phyloP scores from a whole-genome alignment of 2,329 filamentous ascomycete species.

The Coleophoma eucalyptorum region DNA sequence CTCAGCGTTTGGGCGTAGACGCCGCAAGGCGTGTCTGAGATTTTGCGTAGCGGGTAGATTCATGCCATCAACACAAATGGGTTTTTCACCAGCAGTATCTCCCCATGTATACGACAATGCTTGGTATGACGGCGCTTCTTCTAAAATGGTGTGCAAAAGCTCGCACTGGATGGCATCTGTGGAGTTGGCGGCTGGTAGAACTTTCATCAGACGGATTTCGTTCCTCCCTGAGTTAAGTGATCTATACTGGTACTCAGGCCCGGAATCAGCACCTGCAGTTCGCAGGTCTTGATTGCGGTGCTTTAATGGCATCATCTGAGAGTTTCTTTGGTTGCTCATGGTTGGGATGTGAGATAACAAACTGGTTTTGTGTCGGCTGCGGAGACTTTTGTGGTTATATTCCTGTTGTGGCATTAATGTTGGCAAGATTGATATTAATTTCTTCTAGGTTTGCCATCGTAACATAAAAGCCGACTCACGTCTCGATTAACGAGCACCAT shows the following conservation, averaged over 20 bases:
- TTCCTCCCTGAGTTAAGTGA: constrained; percentile 5
- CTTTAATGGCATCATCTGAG: too few relatives aligned
- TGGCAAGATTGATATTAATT: too few relatives aligned
- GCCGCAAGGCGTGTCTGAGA: constrained; percentile 15
- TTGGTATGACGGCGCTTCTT: constrained; percentile 14
- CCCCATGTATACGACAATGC: constrained; percentile 23
- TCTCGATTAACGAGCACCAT: too few relatives aligned
- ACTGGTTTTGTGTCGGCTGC: too few relatives aligned
- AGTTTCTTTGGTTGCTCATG: too few relatives aligned
- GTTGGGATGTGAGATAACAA: too few relatives aligned
- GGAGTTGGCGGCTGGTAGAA: constrained; percentile 3
- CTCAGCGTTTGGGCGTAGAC: constrained; percentile 11
- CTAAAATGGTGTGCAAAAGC: constrained; percentile 14
- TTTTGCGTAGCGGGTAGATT: constrained; percentile 12
- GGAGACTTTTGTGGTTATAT: too few relatives aligned
- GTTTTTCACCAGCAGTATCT: not conserved
- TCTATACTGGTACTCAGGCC: constrained; percentile 8
- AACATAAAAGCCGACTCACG: too few relatives aligned
- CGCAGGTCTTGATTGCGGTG: too few relatives aligned
- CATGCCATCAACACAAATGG: constrained; percentile 10
- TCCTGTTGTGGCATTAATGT: too few relatives aligned
- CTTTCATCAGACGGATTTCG: constrained; percentile 11
- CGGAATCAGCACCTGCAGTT: too few relatives aligned
- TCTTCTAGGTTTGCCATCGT: too few relatives aligned
- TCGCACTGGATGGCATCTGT: constrained; percentile 8